Evolutionary conservation across 306 rosid species (phyloP), one percentile per base, ranked within the genome.

Genomic region (Benincasa hispida): DNA sequence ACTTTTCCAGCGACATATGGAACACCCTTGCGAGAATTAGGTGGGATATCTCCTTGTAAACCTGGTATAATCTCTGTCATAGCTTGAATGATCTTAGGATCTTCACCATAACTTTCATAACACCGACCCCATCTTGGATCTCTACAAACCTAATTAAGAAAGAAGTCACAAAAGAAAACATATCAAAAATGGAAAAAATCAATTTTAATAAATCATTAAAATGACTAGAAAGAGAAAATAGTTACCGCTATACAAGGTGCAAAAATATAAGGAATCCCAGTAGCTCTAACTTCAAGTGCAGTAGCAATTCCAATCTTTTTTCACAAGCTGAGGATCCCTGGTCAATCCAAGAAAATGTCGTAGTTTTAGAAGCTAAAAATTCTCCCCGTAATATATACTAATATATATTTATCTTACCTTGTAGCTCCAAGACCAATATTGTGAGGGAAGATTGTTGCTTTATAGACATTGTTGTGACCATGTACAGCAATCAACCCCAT

Each of bases 61-160:
- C 78, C 78, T 10, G 56, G 5, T 39, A 76, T 41, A 41, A 76
- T 58, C 35, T 75, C 54, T 22, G 10, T 75, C 78, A 75, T 75
- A 6, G 56, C 57, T 76, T 41, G 56, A 4, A 75, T 68, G 5
- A 75, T 12, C 5, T 10, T 35, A 59, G n/a, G 67, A 8, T 59
- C 28, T 66, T 66, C 73, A 21, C 51, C 4, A 21, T 35, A 66
- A 8, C 73, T 66, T 37, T 66, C 73, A 11, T 75, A 75, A 56
- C 78, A 75, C 3, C 78, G 78, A 21, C 78, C 78, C 78, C 78
- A 75, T 54, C 67, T 8, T 76, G 79, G 79, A 76, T 76, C 70
- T 57, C 79, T 76, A 25, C 70, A 76, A 10, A 76, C 79, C 51
- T 37, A 66, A 37, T 34, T 10, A 37, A n/a, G 18, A 34, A 63